phyloP scores from a whole-genome alignment of 352 stramenopile genomes.

The Globisporangium nodosum region DNA sequence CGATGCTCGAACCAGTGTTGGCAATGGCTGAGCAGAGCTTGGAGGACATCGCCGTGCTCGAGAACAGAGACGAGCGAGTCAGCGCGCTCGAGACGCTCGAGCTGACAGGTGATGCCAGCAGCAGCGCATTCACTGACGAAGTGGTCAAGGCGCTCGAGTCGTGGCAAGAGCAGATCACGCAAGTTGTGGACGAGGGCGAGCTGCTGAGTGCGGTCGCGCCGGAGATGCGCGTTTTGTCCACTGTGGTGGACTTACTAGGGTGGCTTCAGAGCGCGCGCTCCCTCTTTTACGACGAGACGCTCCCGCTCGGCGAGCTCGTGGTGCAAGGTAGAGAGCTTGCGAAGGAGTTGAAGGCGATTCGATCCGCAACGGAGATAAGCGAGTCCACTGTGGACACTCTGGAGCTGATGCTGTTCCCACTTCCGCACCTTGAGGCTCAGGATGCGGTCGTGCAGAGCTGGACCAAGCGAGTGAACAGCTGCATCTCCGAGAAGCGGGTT shows the following conservation, averaged over 20 bases:
- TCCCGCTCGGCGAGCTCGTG: slow-evolving; percentile 62
- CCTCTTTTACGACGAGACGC: slow-evolving; percentile 74
- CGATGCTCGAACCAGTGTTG: slow-evolving; percentile 55
- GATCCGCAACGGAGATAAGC: slow-evolving; percentile 17
- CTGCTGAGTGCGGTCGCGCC: slow-evolving; percentile 64
- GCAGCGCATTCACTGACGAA: slow-evolving; percentile 40
- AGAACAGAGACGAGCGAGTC: slow-evolving; percentile 60
- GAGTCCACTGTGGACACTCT: slow-evolving; percentile 32
- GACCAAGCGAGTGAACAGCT: slow-evolving; percentile 47
- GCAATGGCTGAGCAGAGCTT: slow-evolving; percentile 65
- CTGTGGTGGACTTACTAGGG: slow-evolving; percentile 58
- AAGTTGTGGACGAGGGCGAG: slow-evolving; percentile 50
- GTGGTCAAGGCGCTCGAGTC: slow-evolving; percentile 65
- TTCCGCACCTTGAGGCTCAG: slow-evolving; percentile 61
- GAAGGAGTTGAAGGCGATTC: slow-evolving; percentile 23
- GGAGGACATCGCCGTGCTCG: slow-evolving; percentile 47
- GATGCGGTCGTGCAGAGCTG: slow-evolving; percentile 64
- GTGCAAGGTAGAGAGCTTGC: slow-evolving; percentile 35
- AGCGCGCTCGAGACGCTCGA: slow-evolving; percentile 60
- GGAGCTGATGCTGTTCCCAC: slow-evolving; percentile 58
- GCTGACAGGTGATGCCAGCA: slow-evolving; percentile 20
- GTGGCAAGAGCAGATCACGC: slow-evolving; percentile 60
- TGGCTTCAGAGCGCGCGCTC: slow-evolving; percentile 75
- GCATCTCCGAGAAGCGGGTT: slow-evolving; percentile 57
- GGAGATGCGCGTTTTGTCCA: slow-evolving; percentile 38